Base-by-base conservation (phyloP, 768 basidiomycete genomes). In the Calocybe indica region DNA sequence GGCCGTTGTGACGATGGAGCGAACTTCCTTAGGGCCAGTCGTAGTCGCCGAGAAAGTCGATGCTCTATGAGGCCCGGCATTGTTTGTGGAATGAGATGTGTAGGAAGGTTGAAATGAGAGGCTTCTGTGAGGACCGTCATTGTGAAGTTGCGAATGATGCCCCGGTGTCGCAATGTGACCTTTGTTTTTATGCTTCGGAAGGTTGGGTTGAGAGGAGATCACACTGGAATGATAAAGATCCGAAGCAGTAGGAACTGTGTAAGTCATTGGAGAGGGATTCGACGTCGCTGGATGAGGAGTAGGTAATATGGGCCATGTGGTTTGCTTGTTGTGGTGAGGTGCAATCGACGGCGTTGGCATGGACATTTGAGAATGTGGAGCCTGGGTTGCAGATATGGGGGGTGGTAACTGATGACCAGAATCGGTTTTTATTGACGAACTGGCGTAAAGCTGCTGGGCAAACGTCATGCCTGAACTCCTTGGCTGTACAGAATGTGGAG, bases 391-490 rank as follows among this genome's bases (percentile, higher is more conserved):
- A 6, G 38, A 30, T n/a, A 39, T 28, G 30, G 46, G 7, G 13
- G 43, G 32, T 4, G 47, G 40, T 37, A 47, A 42, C 9, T 52
- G 32, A 9, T 46, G 28, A 9, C 44, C 22, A 9, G 45, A 28
- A 30, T 34, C 43, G 10, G 14, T 29, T 31, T 52, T 13, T 14
- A 45, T 52, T 13, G 39, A 13, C 2, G 51, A 41, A n/a, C 54
- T 52, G 6, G 52, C 52, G n/a, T 58, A 58, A 2, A 58, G 34
- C 37, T 51, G 47, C 45, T 54, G 57, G 15, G 57, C 52, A 11
- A 50, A 48, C 5, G 54, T 50, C 14, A 48, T 46, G 6, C 46
- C 39, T 5, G 52, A 48, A 4, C 43, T 13, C 28, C 43, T 45
- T 14, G 47, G 44, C 32, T 48, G 53, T 31, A 48, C 28, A 33